Base-by-base conservation (phyloP, 768 basidiomycete genomes). In the Lyophyllum atratum region DNA sequence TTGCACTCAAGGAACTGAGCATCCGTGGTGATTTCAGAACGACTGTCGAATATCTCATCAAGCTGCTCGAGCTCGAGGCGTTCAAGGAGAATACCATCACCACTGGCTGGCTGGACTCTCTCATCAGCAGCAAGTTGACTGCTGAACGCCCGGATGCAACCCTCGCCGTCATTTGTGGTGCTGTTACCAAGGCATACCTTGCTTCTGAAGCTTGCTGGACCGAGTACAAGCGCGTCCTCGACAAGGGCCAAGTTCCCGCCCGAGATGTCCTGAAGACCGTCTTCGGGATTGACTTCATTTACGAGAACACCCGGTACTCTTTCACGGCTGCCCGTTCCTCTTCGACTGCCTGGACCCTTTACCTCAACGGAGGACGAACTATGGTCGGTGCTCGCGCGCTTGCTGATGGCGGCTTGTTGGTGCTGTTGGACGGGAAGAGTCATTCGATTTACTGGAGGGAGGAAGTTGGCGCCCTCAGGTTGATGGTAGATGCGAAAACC, bases 21-120 rank as follows among this genome's bases (percentile, higher is more conserved):
- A 99, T 99, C 71, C 93, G 97, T 64, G 97, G 97, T 55, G 97
- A 99, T 73, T 99, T 99, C 80, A 79, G 97, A 60, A 97, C 95
- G 14, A 99, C 97, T 0, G 97, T 98, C 66, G 97, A 99, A 73
- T 99, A 99, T 72, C 87, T 97, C 62, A 98, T 99, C 85, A 97
- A 95, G 73, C 84, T 98, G 44, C 81, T 99, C 59, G 95, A 98
- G 72, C 84, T 97, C 52, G 91, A 95, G 61, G 92, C 95, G 21
- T 99, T 99, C 80, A 88, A 93, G 72, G 90, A 95, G 65, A 99
- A 99, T 74, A 93, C 92, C 3, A 92, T 99, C 71, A 98, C 97
- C 10, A 99, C 97, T 9, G 97, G 94, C 55, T 99, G 97, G 97
- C 82, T 99, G 50, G 97, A 99, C 72, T 93, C 91, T 17, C 81